Evolutionary conservation across 208 protist genomes (phyloP).

Genomic region (Acanthamoeba sp.): DNA sequence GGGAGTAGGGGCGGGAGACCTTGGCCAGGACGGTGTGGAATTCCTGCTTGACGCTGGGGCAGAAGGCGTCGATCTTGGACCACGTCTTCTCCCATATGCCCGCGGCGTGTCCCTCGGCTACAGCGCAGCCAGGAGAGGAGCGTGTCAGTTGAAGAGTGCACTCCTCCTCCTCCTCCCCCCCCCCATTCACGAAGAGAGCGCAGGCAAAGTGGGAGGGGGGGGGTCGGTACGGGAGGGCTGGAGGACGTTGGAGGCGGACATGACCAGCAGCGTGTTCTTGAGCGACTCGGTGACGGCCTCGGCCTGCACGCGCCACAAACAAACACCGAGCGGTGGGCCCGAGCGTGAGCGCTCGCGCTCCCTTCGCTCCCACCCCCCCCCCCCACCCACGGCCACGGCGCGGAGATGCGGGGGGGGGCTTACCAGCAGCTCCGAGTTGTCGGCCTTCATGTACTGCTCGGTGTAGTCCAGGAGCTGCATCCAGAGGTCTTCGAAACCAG

Average conservation of each 20-base stretch:
- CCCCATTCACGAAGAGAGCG: background rate
- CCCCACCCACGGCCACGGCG: no score
- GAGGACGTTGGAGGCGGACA: constrained; percentile 80
- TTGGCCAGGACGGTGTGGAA: constrained; percentile 64
- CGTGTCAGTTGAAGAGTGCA: no score
- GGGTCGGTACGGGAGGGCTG: background rate
- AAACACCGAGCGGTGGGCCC: no score
- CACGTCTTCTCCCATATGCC: constrained; percentile 52
- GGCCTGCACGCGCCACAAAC: no score
- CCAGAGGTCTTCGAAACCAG: constrained; percentile 79
- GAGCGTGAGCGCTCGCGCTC: no score
- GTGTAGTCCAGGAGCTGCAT: constrained; percentile 73
- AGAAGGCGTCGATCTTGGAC: constrained; percentile 31
- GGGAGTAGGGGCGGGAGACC: no score
- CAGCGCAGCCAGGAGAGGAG: no score
- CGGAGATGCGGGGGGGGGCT: background rate
- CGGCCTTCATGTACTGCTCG: constrained; percentile 82
- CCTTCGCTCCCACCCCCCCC: no score
- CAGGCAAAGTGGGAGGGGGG: background rate
- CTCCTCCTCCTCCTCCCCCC: no score
- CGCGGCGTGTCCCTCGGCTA: background rate
- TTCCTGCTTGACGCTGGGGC: constrained; percentile 57
- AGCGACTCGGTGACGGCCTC: constrained; percentile 88
- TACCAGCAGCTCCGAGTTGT: constrained; percentile 76
- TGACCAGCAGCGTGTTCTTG: constrained; percentile 89